A percentile compares a stretch with the other conserved stretches of the same genome.
Conservation (phyloP, 129 eudicot species). For the Kitagawia praeruptora region DNA sequence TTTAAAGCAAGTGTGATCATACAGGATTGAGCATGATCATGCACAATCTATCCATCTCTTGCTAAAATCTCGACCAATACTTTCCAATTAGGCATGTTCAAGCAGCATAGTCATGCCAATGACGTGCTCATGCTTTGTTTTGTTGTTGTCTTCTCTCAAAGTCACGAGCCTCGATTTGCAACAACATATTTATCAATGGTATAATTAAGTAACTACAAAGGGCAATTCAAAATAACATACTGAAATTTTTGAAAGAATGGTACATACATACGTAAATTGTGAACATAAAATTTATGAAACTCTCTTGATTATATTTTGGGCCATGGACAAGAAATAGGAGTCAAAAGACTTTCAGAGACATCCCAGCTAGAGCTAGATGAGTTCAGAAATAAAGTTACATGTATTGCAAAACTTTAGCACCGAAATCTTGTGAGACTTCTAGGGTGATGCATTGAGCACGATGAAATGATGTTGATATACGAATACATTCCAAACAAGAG, state of each 20-base stretch:
- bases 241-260: background rate
- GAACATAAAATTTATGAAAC: background rate
- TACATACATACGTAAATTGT: background rate
- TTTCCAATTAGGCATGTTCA: no score
- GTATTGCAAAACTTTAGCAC: constrained; percentile 22
- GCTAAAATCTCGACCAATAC: no score
- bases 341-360: constrained; percentile 2
- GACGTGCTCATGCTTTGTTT: no score
- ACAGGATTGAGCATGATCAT: no score
- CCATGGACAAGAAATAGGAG: background rate
- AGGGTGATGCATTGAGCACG: constrained; percentile 23
- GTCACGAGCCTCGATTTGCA: background rate
- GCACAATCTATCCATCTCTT: no score
- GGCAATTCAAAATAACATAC: background rate
- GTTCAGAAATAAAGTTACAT: constrained; percentile 4
- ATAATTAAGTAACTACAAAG: background rate
- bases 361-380: constrained; percentile 5
- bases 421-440: constrained; percentile 26
- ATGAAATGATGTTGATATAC: constrained; percentile 10
- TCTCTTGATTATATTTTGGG: background rate
- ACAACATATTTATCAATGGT: background rate
- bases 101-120: no score
- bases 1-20: no score
- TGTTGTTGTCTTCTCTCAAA: no score
- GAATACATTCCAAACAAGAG: constrained; percentile 13